Evolutionary conservation across 2,329 filamentous ascomycete genomes (phyloP).

Genomic region (Sordariomycetes sp.): DNA sequence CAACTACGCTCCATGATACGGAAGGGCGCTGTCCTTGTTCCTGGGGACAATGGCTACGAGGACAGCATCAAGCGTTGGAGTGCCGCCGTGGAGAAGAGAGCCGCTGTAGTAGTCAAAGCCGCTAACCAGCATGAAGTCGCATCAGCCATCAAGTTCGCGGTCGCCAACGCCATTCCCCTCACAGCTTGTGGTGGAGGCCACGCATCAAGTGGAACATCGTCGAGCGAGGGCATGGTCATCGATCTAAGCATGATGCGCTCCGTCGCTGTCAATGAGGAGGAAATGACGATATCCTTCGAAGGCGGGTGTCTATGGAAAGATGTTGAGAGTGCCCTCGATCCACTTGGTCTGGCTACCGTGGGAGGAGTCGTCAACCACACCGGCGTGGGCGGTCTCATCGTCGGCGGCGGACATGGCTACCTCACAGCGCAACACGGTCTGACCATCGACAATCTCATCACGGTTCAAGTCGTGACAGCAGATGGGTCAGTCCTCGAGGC

Average conservation of each 20-base stretch:
- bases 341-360: conserved; percentile 45
- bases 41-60: conserved; percentile 1
- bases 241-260: conserved; percentile 41
- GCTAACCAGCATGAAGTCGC: background rate
- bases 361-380: conserved; percentile 56
- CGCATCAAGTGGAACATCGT: conserved; percentile 38
- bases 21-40: background rate
- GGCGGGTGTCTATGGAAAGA: conserved; percentile 45
- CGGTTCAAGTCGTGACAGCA: conserved; percentile 1
- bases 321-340: conserved; percentile 39
- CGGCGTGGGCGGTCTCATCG: conserved; percentile 48
- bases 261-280: conserved; percentile 35
- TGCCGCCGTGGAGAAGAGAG: background rate
- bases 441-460: background rate
- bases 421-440: conserved; percentile 30
- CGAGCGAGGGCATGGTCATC: conserved; percentile 38
- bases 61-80: conserved; percentile 3
- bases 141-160: conserved; percentile 22
- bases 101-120: background rate
- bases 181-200: conserved; percentile 48
- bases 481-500: background rate
- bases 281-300: conserved; percentile 35
- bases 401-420: conserved; percentile 51
- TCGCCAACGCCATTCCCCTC: conserved; percentile 33
- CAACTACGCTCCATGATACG: background rate